Evolutionary conservation across 129 eudicot genomes (phyloP).

Genomic region (Pulicaria dysenterica): DNA sequence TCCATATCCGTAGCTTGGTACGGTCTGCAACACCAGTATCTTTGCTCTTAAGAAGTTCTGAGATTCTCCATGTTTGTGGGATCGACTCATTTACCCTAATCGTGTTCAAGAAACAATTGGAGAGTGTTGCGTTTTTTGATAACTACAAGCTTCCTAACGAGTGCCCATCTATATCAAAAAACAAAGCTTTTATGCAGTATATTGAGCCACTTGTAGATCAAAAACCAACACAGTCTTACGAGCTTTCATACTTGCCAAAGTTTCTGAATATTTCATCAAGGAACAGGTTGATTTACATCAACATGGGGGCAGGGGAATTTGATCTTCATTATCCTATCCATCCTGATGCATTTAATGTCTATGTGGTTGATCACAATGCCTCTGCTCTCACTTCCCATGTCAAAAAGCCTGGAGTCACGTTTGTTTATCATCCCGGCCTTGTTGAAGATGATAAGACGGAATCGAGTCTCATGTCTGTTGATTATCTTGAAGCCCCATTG

Average conservation of each 20-base stretch:
- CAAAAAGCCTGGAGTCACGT: constrained; percentile 75
- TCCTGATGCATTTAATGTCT: constrained; percentile 55
- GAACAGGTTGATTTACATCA: constrained; percentile 65
- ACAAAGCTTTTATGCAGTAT: constrained; percentile 60
- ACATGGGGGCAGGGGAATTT: constrained; percentile 67
- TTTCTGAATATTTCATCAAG: constrained; percentile 59
- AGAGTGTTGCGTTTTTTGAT: constrained; percentile 41
- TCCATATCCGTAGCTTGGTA: constrained; percentile 55
- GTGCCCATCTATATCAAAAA: constrained; percentile 68
- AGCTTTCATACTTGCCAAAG: constrained; percentile 56
- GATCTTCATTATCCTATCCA: constrained; percentile 40
- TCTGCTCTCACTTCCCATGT: constrained; percentile 72
- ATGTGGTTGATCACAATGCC: constrained; percentile 71
- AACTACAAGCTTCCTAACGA: constrained; percentile 55
- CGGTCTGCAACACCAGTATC: constrained; percentile 72
- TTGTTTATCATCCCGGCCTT: constrained; percentile 77
- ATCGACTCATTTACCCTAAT: constrained; percentile 55
- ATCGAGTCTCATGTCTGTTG: constrained; percentile 44
- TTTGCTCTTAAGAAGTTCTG: constrained; percentile 66
- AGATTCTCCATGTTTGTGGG: constrained; percentile 63
- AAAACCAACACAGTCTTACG: background rate
- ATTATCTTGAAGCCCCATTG: constrained; percentile 49
- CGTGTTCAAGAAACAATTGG: constrained; percentile 51
- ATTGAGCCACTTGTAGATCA: constrained; percentile 62
- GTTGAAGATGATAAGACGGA: constrained; percentile 39